These are phyloP conservation scores for Cyclostephanos tholiformis DNA, from an alignment of 108 stramenopile genomes.

Conservation along the genomic window DNA sequence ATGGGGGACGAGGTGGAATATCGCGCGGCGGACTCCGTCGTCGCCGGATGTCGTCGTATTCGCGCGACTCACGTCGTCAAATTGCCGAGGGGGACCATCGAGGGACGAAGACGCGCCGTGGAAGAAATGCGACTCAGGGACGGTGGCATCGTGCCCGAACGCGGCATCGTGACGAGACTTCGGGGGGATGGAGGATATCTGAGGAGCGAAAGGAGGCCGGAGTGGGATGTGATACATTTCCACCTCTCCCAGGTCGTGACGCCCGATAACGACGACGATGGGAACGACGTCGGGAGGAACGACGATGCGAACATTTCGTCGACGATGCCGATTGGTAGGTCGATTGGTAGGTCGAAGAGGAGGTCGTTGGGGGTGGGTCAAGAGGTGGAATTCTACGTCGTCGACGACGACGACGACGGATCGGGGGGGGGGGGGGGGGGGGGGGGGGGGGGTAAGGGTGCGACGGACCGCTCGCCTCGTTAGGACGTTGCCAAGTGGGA, in stretches of 20 bases:
- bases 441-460: slow-evolving; percentile 15
- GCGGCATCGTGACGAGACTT: too few species aligned
- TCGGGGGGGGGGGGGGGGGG: neutral
- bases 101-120: slow-evolving; percentile 56
- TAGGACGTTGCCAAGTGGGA: slow-evolving; percentile 62
- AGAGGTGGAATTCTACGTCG: slow-evolving; percentile 78
- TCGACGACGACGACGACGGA: slow-evolving; percentile 33
- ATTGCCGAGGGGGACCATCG: too few species aligned
- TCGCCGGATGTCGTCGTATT: too few species aligned
- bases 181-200: too few species aligned
- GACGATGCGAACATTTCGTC: neutral
- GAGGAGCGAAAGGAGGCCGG: slow-evolving; percentile 52
- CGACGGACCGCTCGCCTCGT: slow-evolving; percentile 67
- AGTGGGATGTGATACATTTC: slow-evolving; percentile 64
- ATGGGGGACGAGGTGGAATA: too few species aligned
- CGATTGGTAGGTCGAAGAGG: slow-evolving; percentile 15
- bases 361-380: slow-evolving; percentile 59
- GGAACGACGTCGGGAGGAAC: neutral
- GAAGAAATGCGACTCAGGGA: slow-evolving; percentile 73
- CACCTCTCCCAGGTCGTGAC: slow-evolving; percentile 59
- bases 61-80: too few species aligned
- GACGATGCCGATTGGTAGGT: too few species aligned
- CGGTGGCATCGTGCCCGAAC: slow-evolving; percentile 61
- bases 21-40: too few species aligned
- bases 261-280: slow-evolving; percentile 40